These are phyloP conservation scores for Orbilia blumenaviensis DNA, from an alignment of 2,329 filamentous ascomycete genomes.

Conservation along the genomic window DNA sequence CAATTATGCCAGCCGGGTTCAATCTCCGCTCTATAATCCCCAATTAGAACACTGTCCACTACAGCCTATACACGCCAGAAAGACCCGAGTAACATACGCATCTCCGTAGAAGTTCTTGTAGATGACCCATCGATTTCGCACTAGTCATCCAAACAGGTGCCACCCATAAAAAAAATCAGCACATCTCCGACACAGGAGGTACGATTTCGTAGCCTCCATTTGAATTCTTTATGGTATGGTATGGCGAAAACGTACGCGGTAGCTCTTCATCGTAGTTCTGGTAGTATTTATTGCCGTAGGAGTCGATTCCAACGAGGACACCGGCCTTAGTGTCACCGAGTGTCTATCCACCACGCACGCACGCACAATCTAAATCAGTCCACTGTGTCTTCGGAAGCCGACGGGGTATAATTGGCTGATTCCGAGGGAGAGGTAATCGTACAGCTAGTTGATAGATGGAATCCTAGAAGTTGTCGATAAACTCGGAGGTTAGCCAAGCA, in stretches of 20 bases:
- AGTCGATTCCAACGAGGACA: conserved; percentile 81
- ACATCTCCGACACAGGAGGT: conserved; percentile 10
- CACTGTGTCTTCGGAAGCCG: not conserved
- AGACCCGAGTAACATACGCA: conserved; percentile 66
- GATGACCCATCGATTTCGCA: conserved; percentile 96
- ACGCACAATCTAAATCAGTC: not conserved
- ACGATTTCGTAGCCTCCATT: not conserved
- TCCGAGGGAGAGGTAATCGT: conserved; percentile 2
- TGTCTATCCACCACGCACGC: conserved; percentile 27
- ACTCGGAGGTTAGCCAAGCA: conserved; percentile 28
- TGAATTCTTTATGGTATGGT: not conserved
- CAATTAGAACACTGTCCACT: not conserved
- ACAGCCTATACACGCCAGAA: not conserved
- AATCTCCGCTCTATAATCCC: conserved; percentile 72
- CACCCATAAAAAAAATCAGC: not conserved
- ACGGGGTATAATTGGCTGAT: not conserved
- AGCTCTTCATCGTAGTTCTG: conserved; percentile 92
- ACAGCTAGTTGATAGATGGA: conserved; percentile 38
- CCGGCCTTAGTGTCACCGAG: conserved; percentile 93
- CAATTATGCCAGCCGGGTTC: conserved; percentile 96
- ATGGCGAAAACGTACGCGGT: conserved; percentile 72
- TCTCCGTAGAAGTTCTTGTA: conserved; percentile 89
- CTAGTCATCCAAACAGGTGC: conserved; percentile 67
- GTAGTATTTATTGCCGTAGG: conserved; percentile 96
- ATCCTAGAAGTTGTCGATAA: conserved; percentile 27